These are phyloP conservation scores for Populus hybrid DNA, from an alignment of 441 rosid species.

Conservation along the genomic window DNA sequence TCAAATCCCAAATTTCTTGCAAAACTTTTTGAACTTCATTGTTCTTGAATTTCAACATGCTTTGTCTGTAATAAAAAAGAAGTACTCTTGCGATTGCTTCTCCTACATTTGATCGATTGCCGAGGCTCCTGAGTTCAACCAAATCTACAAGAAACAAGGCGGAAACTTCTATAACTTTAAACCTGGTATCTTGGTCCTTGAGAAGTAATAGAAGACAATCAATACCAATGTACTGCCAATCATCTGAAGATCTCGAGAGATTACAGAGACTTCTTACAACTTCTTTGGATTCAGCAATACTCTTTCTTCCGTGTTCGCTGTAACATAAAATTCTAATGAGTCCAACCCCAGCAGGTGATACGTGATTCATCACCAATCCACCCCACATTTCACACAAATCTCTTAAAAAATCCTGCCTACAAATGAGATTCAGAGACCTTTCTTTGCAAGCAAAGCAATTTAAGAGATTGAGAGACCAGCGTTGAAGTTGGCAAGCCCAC, in stretches of 20 bases:
- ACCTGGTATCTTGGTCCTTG: conserved; percentile 57
- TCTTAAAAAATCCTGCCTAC: conserved; percentile 46
- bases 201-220: conserved; percentile 67
- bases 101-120: conserved; percentile 38
- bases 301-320: conserved; percentile 47
- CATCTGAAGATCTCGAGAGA: conserved; percentile 61
- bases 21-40: conserved; percentile 40
- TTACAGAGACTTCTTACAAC: conserved; percentile 46
- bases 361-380: conserved; percentile 43
- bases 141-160: conserved; percentile 53
- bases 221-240: conserved; percentile 68
- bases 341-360: conserved; percentile 59
- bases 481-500: conserved; percentile 78
- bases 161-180: conserved; percentile 45
- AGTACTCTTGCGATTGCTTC: conserved; percentile 47
- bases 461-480: conserved; percentile 68
- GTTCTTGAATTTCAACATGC: conserved; percentile 41
- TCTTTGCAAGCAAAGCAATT: conserved; percentile 64
- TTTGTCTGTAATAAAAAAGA: conserved; percentile 46
- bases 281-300: conserved; percentile 28
- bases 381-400: conserved; percentile 55
- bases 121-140: conserved; percentile 47
- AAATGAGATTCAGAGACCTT: conserved; percentile 41
- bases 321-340: conserved; percentile 56
- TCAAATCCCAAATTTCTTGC: conserved; percentile 52